Conservation (phyloP, 78 protist species). For the Bodo saltans region DNA sequence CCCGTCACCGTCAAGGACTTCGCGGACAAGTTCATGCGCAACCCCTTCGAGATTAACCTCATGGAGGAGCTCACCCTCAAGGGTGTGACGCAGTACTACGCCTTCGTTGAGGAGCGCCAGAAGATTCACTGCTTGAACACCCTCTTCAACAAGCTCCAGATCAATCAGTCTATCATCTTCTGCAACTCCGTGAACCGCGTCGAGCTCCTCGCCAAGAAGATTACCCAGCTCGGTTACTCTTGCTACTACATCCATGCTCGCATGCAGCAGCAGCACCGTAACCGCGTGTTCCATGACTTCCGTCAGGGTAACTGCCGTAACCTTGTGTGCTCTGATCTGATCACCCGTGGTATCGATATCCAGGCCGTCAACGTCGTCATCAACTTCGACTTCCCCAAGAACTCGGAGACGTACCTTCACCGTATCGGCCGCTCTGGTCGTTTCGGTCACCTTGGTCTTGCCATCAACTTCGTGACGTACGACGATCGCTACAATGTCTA, state of each 20-base stretch:
- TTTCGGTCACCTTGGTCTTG: constrained; percentile 95
- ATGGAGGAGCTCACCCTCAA: constrained; percentile 97
- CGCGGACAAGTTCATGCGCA: constrained; percentile 63
- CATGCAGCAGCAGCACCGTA: constrained; percentile 93
- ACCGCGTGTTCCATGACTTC: constrained; percentile 97
- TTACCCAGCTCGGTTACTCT: constrained; percentile 86
- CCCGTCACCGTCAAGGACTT: constrained; percentile 88
- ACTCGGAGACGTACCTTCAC: constrained; percentile 93
- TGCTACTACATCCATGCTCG: constrained; percentile 98
- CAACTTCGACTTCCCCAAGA: constrained; percentile 97
- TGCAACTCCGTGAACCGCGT: constrained; percentile 94
- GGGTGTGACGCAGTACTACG: constrained; percentile 97
- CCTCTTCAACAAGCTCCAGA: constrained; percentile 87
- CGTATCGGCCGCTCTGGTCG: constrained; percentile 98
- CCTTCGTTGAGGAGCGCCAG: constrained; percentile 94
- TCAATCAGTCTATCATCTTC: constrained; percentile 98
- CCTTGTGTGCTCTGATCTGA: constrained; percentile 94
- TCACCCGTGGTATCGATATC: constrained; percentile 96
- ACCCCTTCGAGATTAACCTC: constrained; percentile 88
- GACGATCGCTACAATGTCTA: constrained; percentile 87
- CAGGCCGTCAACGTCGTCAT: constrained; percentile 98
- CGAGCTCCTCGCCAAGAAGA: constrained; percentile 90
- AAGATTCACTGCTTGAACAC: constrained; percentile 95
- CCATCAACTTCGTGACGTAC: constrained; percentile 96
- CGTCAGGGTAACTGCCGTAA: constrained; percentile 89